These are phyloP conservation scores for Apophysomyces elegans DNA, from an alignment of 371 early-diverging fungal species.

Conservation along the genomic window DNA sequence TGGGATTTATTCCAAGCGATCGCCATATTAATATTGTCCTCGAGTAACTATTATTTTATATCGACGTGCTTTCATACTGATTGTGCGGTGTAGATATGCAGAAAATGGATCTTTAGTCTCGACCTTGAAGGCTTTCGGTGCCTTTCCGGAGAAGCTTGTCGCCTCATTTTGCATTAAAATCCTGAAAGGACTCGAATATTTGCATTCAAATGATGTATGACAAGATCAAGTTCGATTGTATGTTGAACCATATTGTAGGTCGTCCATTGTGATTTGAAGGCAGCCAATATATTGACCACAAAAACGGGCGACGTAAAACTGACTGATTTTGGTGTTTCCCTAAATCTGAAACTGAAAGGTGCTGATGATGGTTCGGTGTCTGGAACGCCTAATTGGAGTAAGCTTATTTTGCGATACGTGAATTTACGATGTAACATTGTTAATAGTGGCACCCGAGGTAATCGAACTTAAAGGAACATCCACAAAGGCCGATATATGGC, in stretches of 20 bases:
- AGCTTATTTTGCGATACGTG: conserved; percentile 16
- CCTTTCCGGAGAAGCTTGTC: conserved; percentile 91
- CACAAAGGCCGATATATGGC: conserved; percentile 91
- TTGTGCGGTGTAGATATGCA: conserved; percentile 55
- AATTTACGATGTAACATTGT: background rate
- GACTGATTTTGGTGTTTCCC: conserved; percentile 94
- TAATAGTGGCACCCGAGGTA: conserved; percentile 93
- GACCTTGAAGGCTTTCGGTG: conserved; percentile 87
- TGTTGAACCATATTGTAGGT: conserved; percentile 38
- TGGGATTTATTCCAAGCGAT: conserved; percentile 78
- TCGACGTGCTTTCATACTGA: background rate
- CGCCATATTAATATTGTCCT: conserved; percentile 80
- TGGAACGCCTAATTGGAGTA: conserved; percentile 99
- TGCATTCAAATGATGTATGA: conserved; percentile 78
- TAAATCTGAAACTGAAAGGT: conserved; percentile 74
- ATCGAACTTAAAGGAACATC: conserved; percentile 85
- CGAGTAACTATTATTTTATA: conserved; percentile 62
- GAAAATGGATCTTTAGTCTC: conserved; percentile 94
- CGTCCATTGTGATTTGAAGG: conserved; percentile 96
- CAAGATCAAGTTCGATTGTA: background rate
- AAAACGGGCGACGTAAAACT: conserved; percentile 93
- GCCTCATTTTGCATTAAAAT: conserved; percentile 90
- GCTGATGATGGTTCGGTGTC: conserved; percentile 73
- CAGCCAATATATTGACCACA: conserved; percentile 92
- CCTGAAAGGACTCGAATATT: conserved; percentile 85